Conservation (phyloP, 129 eudicot genomes). For the Silybum marianum region DNA sequence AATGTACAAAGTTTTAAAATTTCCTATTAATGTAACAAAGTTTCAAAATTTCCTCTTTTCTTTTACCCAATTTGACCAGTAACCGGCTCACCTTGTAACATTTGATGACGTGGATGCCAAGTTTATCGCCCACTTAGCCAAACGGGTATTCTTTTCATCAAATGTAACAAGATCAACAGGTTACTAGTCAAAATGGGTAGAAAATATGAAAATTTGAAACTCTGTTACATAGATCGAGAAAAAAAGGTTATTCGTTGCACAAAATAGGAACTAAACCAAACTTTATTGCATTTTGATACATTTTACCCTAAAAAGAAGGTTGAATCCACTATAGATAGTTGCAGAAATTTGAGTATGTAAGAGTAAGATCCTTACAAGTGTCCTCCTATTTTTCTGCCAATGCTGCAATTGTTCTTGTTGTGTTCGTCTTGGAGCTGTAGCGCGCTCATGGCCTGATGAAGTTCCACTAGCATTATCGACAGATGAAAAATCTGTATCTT, state of each 20-base stretch:
- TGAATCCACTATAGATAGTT: not conserved
- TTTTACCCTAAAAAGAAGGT: not conserved
- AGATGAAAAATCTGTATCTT: constrained; percentile 72
- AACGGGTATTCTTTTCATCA: not conserved
- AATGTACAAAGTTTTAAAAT: not conserved
- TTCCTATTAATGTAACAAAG: not conserved
- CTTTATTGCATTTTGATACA: not conserved
- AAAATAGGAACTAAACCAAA: not conserved
- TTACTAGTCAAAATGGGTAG: not conserved
- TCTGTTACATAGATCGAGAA: not conserved
- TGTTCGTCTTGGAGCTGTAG: constrained; percentile 66
- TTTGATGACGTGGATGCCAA: not conserved
- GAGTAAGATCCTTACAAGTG: constrained; percentile 56
- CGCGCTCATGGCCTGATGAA: constrained; percentile 48
- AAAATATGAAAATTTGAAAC: not conserved
- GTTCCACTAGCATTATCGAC: constrained; percentile 46
- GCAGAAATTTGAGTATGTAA: not conserved
- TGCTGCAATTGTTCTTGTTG: constrained; percentile 94
- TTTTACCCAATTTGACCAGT: not conserved
- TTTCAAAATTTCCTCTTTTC: not conserved
- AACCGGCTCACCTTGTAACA: not conserved
- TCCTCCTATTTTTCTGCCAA: constrained; percentile 94
- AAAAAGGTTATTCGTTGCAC: not conserved
- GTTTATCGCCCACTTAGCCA: not conserved
- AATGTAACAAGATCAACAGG: not conserved